Percentiles rank a stretch among this genome's conserved stretches.
These are phyloP conservation scores for Arabis alpina DNA, from an alignment of 345 rosid genomes.

Conservation along the genomic window DNA sequence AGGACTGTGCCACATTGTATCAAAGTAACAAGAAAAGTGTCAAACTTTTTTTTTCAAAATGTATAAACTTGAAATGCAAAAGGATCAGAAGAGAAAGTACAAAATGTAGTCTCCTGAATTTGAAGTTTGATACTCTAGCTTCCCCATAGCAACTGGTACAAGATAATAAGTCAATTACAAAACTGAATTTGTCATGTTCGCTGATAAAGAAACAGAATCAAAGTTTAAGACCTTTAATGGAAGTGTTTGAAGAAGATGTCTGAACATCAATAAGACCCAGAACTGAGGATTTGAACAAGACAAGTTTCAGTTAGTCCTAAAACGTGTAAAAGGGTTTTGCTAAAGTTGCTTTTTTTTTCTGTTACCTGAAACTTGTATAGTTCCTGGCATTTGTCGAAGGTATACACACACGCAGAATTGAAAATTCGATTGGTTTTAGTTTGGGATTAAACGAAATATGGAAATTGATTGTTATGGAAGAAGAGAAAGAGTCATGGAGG, in stretches of 20 bases:
- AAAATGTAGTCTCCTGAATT: constrained; percentile 78
- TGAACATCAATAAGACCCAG: constrained; percentile 58
- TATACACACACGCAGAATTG: constrained; percentile 16
- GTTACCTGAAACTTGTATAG: constrained; percentile 86
- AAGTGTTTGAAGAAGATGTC: constrained; percentile 52
- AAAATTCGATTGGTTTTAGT: neutral
- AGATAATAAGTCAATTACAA: constrained; percentile 17
- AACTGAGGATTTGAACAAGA: constrained; percentile 51
- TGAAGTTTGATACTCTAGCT: constrained; percentile 60
- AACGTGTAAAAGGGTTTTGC: neutral
- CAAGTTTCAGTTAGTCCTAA: constrained; percentile 2
- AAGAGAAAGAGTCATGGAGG: constrained; percentile 33
- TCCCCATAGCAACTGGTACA: constrained; percentile 81
- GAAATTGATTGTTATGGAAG: constrained; percentile 24
- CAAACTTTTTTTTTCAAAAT: neutral
- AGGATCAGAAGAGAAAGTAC: constrained; percentile 49
- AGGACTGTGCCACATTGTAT: constrained; percentile 61
- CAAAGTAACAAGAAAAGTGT: constrained; percentile 23
- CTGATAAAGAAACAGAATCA: constrained; percentile 13
- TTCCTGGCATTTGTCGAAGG: constrained; percentile 75
- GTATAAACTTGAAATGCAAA: neutral
- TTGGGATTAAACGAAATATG: neutral
- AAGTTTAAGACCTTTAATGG: constrained; percentile 61
- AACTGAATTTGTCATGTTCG: neutral
- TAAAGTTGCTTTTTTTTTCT: constrained; percentile 31